Percentiles rank a stretch among this genome's conserved stretches.
These are phyloP conservation scores for Primulina eburnea DNA, from an alignment of 257 asterid genomes.

Conservation along the genomic window DNA sequence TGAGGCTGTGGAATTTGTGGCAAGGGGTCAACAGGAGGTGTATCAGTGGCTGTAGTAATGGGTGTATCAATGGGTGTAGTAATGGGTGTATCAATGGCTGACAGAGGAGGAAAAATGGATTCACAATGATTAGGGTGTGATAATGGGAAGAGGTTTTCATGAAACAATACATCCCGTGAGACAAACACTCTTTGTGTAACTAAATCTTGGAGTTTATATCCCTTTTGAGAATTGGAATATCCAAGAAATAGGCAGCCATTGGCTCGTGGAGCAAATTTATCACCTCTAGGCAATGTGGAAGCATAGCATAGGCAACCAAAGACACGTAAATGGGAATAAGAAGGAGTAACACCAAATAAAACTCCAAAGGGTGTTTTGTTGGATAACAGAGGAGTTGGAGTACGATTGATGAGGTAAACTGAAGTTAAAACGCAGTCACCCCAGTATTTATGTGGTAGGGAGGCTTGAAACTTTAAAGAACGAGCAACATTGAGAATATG, in stretches of 20 bases:
- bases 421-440: not conserved
- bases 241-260: not conserved
- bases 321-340: not conserved
- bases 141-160: not conserved
- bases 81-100: too few relatives aligned
- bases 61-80: too few relatives aligned
- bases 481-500: not conserved
- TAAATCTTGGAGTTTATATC: too few relatives aligned
- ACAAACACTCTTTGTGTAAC: accelerated
- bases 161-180: accelerated
- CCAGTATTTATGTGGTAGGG: accelerated
- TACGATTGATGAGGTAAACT: too few relatives aligned
- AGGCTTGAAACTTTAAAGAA: accelerated
- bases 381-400: not conserved
- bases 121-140: accelerated
- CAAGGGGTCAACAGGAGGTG: too few relatives aligned
- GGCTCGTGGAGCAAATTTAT: not conserved
- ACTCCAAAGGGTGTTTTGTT: not conserved
- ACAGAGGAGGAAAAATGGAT: too few relatives aligned
- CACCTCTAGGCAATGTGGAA: accelerated
- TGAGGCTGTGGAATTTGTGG: too few relatives aligned
- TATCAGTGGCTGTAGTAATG: too few relatives aligned
- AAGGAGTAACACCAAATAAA: accelerated
- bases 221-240: too few relatives aligned
- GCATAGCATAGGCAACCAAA: not conserved